A percentile compares a stretch with the other conserved stretches of the same genome.
Conservation (phyloP, 768 basidiomycete genomes). For the Suillus paluster region DNA sequence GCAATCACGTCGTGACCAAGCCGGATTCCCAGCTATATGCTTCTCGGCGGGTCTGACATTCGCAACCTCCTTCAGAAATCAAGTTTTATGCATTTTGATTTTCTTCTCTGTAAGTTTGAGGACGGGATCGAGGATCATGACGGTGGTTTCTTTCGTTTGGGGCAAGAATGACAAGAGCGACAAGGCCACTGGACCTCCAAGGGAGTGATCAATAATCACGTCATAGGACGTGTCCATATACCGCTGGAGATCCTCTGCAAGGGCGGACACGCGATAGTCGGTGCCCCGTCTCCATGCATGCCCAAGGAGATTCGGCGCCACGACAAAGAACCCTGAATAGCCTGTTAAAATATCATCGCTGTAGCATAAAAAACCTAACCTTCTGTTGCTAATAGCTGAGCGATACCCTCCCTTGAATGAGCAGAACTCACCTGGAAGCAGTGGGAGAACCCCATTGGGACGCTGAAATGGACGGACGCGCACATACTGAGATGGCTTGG, state of each 20-base stretch:
- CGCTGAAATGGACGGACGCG: constrained; percentile 8
- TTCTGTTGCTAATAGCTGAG: constrained; percentile 19
- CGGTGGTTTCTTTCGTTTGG: constrained; percentile 3
- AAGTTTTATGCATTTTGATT: background rate
- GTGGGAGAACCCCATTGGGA: constrained; percentile 20
- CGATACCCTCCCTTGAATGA: constrained; percentile 22
- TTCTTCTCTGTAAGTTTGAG: background rate
- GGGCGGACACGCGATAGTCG: constrained; percentile 13
- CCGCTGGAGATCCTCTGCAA: constrained; percentile 18
- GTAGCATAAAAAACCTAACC: constrained; percentile 9
- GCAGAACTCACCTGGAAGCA: constrained; percentile 17
- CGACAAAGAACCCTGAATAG: constrained; percentile 22
- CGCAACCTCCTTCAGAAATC: background rate
- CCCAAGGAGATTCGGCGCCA: constrained; percentile 23
- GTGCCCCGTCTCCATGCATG: constrained; percentile 15
- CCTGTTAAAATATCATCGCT: constrained; percentile 3
- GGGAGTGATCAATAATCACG: constrained; percentile 23
- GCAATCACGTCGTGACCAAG: constrained; percentile 18
- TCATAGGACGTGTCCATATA: constrained; percentile 21
- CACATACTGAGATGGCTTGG: background rate
- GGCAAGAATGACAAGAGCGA: constrained; percentile 21
- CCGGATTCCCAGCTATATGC: constrained; percentile 9
- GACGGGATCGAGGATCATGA: constrained; percentile 18
- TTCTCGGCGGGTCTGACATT: constrained; percentile 3
- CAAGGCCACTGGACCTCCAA: constrained; percentile 18